Evolutionary conservation across 148 eudicot genomes (phyloP).

Genomic region (Rhododendron simsii): DNA sequence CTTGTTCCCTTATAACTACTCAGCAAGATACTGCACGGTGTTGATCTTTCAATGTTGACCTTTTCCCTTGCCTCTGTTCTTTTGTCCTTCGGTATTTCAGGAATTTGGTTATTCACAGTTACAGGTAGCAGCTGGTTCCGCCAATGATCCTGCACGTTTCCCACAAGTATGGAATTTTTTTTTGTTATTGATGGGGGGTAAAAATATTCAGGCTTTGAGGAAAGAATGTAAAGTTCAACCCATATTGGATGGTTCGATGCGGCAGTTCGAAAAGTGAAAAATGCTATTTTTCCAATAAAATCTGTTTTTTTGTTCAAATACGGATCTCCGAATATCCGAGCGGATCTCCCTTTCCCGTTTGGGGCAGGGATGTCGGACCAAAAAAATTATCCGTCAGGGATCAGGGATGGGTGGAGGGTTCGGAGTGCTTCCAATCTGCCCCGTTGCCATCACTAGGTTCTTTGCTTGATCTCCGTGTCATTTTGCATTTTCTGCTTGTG

Average conservation of each 20-base stretch:
- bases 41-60: not conserved
- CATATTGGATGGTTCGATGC: constrained; percentile 64
- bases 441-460: not conserved
- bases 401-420: too few relatives aligned
- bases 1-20: not conserved
- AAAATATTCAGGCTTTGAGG: constrained; percentile 41
- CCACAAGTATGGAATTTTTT: constrained; percentile 46
- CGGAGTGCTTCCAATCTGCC: too few relatives aligned
- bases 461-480: not conserved
- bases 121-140: constrained; percentile 35
- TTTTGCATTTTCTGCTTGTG: not conserved
- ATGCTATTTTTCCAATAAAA: too few relatives aligned
- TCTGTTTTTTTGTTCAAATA: too few relatives aligned
- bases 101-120: constrained; percentile 43
- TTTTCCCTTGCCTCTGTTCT: not conserved
- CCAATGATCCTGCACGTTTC: constrained; percentile 40
- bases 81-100: constrained; percentile 23
- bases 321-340: too few relatives aligned
- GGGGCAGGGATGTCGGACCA: too few relatives aligned
- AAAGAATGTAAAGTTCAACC: constrained; percentile 35
- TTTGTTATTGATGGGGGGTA: constrained; percentile 12
- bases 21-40: not conserved
- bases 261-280: constrained; percentile 18
- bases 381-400: too few relatives aligned
- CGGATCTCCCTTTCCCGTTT: too few relatives aligned